These are phyloP conservation scores for Auricularia auricula-judae DNA, from an alignment of 768 basidiomycete species.

Conservation along the genomic window DNA sequence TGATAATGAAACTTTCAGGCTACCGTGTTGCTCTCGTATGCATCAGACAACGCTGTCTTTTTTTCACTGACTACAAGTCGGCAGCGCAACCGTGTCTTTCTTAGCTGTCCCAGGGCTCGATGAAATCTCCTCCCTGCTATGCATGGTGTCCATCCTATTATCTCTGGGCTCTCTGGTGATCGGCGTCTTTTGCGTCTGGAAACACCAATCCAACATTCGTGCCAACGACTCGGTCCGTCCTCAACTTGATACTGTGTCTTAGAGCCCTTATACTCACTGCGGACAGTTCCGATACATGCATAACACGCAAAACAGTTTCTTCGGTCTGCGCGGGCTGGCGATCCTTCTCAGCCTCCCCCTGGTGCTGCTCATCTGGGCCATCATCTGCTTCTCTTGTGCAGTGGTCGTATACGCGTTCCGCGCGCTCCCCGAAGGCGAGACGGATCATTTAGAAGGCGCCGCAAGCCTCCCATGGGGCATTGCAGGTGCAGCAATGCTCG, in stretches of 20 bases:
- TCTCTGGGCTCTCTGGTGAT: conserved; percentile 46
- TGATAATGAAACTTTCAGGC: conserved; percentile 20
- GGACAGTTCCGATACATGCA: conserved; percentile 42
- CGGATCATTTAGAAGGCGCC: background rate
- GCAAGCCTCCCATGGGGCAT: background rate
- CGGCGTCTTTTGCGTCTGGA: conserved; percentile 47
- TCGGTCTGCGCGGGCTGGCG: conserved; percentile 40
- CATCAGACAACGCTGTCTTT: background rate
- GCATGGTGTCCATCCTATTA: conserved; percentile 35
- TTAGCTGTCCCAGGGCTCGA: conserved; percentile 33
- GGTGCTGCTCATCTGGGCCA: conserved; percentile 45
- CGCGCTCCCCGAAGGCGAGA: conserved; percentile 14
- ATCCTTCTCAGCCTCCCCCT: conserved; percentile 41
- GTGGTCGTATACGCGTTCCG: conserved; percentile 35
- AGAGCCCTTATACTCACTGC: too few species aligned
- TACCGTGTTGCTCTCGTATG: conserved; percentile 15
- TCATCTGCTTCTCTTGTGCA: conserved; percentile 35
- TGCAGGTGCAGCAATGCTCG: background rate
- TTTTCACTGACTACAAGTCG: too few species aligned
- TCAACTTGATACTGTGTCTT: background rate
- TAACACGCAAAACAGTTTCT: conserved; percentile 32
- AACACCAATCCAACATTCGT: conserved; percentile 37
- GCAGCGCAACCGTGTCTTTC: conserved; percentile 40
- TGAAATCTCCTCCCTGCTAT: conserved; percentile 17
- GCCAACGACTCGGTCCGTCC: conserved; percentile 31